phyloP scores from a whole-genome alignment of 352 stramenopile species.

The Globisporangium perplexum region DNA sequence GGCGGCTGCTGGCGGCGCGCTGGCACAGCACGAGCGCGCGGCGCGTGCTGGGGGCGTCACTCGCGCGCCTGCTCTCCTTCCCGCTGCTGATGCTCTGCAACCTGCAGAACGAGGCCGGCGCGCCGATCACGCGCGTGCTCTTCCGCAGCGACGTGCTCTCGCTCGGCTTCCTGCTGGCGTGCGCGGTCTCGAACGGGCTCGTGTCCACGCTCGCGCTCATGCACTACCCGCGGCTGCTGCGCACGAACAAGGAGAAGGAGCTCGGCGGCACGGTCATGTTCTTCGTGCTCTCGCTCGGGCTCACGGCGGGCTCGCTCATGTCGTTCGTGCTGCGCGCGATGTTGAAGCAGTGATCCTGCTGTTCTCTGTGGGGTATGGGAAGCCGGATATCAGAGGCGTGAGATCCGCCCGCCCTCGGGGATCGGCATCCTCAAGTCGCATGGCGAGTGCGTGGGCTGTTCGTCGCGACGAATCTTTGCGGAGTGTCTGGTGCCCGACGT shows the following conservation, averaged over 20 bases:
- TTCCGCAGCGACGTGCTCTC: constrained; percentile 68
- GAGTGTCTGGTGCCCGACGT: no score
- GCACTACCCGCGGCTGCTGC: constrained; percentile 59
- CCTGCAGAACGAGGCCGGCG: constrained; percentile 57
- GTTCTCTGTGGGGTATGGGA: no score
- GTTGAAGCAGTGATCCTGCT: constrained; percentile 44
- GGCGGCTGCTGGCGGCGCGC: constrained; percentile 38
- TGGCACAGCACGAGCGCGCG: constrained; percentile 27
- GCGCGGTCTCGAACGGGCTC: constrained; percentile 67
- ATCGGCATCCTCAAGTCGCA: no score
- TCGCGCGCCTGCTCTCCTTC: constrained; percentile 47
- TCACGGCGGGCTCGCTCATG: constrained; percentile 67
- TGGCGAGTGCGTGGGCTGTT: no score
- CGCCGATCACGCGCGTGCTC: constrained; percentile 63
- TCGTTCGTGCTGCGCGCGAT: constrained; percentile 73
- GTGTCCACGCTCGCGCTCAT: constrained; percentile 72
- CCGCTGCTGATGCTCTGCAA: constrained; percentile 77
- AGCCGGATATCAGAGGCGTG: no score
- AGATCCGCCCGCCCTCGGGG: no score
- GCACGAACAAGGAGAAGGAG: constrained; percentile 59
- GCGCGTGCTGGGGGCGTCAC: constrained; percentile 28
- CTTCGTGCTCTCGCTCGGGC: constrained; percentile 68
- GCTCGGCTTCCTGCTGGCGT: constrained; percentile 47
- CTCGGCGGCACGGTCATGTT: constrained; percentile 77
- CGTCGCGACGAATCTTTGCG: no score